Evolutionary conservation across 192 early-diverging fungal genomes (phyloP).

Genomic region (Oehlia diaphana): DNA sequence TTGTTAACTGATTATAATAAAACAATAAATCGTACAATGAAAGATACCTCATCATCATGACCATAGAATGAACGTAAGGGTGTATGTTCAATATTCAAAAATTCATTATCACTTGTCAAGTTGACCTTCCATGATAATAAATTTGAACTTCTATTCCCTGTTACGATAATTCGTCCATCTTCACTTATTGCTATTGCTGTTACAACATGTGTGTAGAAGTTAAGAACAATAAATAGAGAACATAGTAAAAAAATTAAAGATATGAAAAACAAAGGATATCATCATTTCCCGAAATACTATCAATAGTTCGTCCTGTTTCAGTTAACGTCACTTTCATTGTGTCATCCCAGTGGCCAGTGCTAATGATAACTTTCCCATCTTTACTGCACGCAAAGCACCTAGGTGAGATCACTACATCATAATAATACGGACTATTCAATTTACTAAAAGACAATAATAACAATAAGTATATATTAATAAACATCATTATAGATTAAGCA

Average conservation of each 20-base stretch:
- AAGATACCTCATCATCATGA: constrained; percentile 29
- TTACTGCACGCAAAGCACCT: constrained; percentile 25
- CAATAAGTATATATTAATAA: neutral
- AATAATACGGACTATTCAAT: constrained; percentile 23
- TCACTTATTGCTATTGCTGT: constrained; percentile 27
- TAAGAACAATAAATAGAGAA: neutral
- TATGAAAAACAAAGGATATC: constrained; percentile 12
- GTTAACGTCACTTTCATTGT: constrained; percentile 20
- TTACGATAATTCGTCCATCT: constrained; percentile 23
- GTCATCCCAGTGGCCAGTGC: constrained; percentile 26
- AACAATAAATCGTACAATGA: neutral
- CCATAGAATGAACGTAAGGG: constrained; percentile 27
- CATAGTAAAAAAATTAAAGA: neutral
- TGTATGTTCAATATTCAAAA: constrained; percentile 13
- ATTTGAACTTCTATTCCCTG: constrained; percentile 15
- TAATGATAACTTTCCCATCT: constrained; percentile 30
- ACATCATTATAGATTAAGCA: neutral
- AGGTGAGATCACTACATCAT: constrained; percentile 19
- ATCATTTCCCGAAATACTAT: constrained; percentile 26
- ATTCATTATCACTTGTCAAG: constrained; percentile 26
- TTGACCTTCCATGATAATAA: constrained; percentile 29
- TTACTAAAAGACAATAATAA: neutral
- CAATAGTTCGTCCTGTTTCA: constrained; percentile 25
- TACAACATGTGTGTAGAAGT: constrained; percentile 11
- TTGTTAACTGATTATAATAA: neutral